Evolutionary conservation across 148 eudicot species (phyloP), one percentile per base, ranked within the genome.

Genomic region (Agrostemma githago): DNA sequence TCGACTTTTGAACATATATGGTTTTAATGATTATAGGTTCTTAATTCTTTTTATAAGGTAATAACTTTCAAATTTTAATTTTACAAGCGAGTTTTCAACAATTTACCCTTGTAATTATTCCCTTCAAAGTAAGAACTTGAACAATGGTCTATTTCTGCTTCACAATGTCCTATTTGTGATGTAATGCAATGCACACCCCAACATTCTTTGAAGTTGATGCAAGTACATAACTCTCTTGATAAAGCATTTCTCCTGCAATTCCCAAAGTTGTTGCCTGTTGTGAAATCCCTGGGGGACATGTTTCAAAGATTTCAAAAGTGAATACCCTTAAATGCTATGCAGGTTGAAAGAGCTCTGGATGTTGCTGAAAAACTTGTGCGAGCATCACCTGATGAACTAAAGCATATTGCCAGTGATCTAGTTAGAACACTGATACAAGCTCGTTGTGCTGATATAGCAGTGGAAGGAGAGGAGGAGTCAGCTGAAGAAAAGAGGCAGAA

Each of bases 391-490:
- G 95, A 92, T 79, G 97, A 92, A 83, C 93, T 89, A 19, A 80
- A 66, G 60, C 86, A 80, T 77, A 65, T 90, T 72, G 93, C 96
- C 16, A 74, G 88, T 81, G 98, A 92, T 80, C 78, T 95, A 73
- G 88, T 77, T 44, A 87, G 84, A 85, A 87, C 88, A 20, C 92
- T 95, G 19, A 83, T 92, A 72, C 97, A 88, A 81, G 96, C 86
- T 70, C 93, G 97, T 59, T 87, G 89, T 84, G 83, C 86, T 63
- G 98, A 95, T 66, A 70, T 78, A 69, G 85, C 85, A 11, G 71
- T 90, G 42, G 97, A 95, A 79, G 97, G 93, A 65, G 93, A 91
- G 71, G 98, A 94, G 81, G 97, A 88, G 39, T 80, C 98, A 56
- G 90, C 90, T 71, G 98, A 91, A 88, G 96, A 81, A 66, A 94